Percentiles rank a stretch among this genome's conserved stretches.
These are phyloP conservation scores for Populus pruinosa DNA, from an alignment of 345 rosid species.

Conservation along the genomic window DNA sequence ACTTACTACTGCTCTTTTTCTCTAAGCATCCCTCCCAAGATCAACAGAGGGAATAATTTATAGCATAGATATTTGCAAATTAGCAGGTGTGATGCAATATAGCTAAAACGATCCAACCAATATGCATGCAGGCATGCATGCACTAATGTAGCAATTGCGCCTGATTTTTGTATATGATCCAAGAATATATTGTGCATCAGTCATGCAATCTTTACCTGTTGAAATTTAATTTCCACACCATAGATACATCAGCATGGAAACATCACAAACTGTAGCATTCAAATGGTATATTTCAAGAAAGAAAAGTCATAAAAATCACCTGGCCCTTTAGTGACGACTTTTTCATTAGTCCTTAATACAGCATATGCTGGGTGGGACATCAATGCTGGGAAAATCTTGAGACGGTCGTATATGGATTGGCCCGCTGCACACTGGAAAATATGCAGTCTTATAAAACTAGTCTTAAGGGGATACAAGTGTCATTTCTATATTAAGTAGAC, in stretches of 20 bases:
- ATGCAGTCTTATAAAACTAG: background rate
- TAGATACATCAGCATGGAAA: background rate
- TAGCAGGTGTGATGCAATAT: too few relatives aligned
- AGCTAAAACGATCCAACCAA: too few relatives aligned
- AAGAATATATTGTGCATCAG: too few relatives aligned
- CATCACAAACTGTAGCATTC: background rate
- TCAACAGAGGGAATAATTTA: too few relatives aligned
- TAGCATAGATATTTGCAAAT: too few relatives aligned
- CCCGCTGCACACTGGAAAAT: conserved; percentile 72
- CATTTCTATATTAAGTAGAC: conserved; percentile 1
- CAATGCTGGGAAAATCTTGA: conserved; percentile 67
- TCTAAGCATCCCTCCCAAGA: too few relatives aligned
- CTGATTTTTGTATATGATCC: too few relatives aligned
- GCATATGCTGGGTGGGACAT: conserved; percentile 47
- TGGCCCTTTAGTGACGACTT: conserved; percentile 37
- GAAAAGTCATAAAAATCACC: conserved; percentile 35
- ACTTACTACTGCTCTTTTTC: too few relatives aligned
- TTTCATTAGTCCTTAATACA: conserved; percentile 44
- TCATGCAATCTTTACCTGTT: conserved; percentile 5
- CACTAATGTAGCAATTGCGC: too few relatives aligned
- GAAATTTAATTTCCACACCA: conserved; percentile 1
- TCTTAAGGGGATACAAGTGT: conserved; percentile 4
- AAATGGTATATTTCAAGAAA: background rate
- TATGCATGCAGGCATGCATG: too few relatives aligned
- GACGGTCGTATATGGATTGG: conserved; percentile 57